These are phyloP conservation scores for Waltergamsia citrina DNA, from an alignment of 2,329 filamentous ascomycete species.

Conservation along the genomic window DNA sequence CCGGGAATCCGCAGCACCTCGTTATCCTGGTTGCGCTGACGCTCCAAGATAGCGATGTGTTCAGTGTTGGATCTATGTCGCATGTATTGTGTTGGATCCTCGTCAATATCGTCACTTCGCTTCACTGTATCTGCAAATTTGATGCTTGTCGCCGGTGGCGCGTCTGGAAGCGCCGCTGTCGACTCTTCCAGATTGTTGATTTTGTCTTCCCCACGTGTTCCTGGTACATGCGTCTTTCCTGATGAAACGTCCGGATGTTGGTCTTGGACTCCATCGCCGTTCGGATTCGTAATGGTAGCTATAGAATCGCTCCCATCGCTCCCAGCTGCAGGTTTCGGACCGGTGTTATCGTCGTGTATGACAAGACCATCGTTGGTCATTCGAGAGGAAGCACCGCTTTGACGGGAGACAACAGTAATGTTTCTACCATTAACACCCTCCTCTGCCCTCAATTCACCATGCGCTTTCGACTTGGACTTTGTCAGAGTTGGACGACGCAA, in stretches of 20 bases:
- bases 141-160: conserved; percentile 36
- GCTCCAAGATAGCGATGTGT: conserved; percentile 81
- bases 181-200: too few species aligned
- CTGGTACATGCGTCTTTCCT: too few species aligned
- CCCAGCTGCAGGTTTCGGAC: conserved; percentile 8
- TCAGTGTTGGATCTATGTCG: conserved; percentile 49
- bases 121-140: conserved; percentile 61
- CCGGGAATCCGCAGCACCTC: conserved; percentile 81
- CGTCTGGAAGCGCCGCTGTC: too few species aligned
- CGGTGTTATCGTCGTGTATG: conserved; percentile 28
- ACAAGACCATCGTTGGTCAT: conserved; percentile 53
- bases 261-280: too few species aligned
- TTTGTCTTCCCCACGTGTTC: too few species aligned
- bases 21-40: conserved; percentile 68
- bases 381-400: conserved; percentile 39
- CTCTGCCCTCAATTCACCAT: conserved; percentile 43
- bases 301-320: conserved; percentile 28
- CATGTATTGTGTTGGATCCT: conserved; percentile 21
- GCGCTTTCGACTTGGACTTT: conserved; percentile 47
- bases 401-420: conserved; percentile 57
- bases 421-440: conserved; percentile 54
- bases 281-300: conserved; percentile 14
- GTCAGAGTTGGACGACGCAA: conserved; percentile 54
- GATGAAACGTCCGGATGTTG: too few species aligned
- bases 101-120: conserved; percentile 43